Percentiles rank a stretch among this genome's conserved stretches.
These are phyloP conservation scores for Bertia moriformis DNA, from an alignment of 2,329 filamentous ascomycete genomes.

Conservation along the genomic window DNA sequence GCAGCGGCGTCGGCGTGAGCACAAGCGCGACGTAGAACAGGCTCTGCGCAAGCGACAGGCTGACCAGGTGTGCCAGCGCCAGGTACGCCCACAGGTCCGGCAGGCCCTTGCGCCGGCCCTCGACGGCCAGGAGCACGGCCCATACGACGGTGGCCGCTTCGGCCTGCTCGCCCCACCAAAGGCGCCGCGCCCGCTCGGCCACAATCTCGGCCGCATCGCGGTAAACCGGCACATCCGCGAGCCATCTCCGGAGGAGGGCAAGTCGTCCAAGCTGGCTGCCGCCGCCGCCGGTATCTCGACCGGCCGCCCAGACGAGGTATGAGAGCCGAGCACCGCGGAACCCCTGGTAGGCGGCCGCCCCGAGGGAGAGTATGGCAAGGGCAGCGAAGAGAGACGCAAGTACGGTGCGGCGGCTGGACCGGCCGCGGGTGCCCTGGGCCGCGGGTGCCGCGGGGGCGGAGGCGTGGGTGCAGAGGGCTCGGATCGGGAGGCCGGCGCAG, in stretches of 20 bases:
- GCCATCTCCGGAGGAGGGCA: slow-evolving; percentile 19
- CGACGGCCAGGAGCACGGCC: slow-evolving; percentile 40
- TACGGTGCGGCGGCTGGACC: slow-evolving; percentile 11
- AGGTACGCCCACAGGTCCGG: slow-evolving; percentile 39
- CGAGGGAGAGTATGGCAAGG: slow-evolving; percentile 28
- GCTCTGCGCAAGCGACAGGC: slow-evolving; percentile 45
- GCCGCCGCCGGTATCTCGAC: slow-evolving; percentile 20
- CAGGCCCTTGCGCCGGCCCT: slow-evolving; percentile 41
- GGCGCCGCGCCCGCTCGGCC: slow-evolving; percentile 34
- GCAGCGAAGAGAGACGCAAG: slow-evolving; percentile 21
- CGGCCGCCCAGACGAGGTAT: slow-evolving; percentile 32
- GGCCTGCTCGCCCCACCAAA: slow-evolving; percentile 49
- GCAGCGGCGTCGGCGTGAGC: slow-evolving; percentile 36
- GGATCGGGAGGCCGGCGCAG: neutral
- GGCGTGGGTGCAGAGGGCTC: too few relatives aligned
- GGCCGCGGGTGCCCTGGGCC: slow-evolving; percentile 18
- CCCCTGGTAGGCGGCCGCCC: slow-evolving; percentile 25
- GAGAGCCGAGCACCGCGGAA: slow-evolving; percentile 26
- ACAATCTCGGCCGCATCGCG: slow-evolving; percentile 37
- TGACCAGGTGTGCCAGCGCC: slow-evolving; percentile 40
- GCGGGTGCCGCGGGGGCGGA: slow-evolving; percentile 7
- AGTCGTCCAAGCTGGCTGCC: too few relatives aligned
- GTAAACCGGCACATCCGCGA: slow-evolving; percentile 34
- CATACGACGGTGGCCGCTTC: slow-evolving; percentile 37
- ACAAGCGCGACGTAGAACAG: slow-evolving; percentile 46